phyloP scores from a whole-genome alignment of 345 rosid species.

The Hirschfeldia incana region DNA sequence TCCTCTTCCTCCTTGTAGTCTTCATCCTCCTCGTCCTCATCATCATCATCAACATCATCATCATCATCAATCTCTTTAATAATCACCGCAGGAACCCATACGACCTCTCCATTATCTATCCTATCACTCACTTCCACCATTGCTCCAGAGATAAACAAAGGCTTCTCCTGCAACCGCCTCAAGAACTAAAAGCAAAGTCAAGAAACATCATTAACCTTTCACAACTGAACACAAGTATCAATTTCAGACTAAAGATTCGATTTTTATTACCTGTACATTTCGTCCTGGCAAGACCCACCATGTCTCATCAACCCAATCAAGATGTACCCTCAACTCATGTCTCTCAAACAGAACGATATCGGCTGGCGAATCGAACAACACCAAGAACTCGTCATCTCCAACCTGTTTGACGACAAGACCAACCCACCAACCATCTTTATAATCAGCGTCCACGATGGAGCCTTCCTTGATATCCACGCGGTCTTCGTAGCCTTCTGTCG shows the following conservation, averaged over 20 bases:
- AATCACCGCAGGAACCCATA: slow-evolving; percentile 19
- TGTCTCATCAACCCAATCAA: slow-evolving; percentile 47
- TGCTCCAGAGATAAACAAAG: slow-evolving; percentile 9
- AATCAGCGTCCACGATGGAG: slow-evolving; percentile 45
- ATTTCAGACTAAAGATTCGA: neutral
- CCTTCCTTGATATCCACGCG: slow-evolving; percentile 29
- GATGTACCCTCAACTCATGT: slow-evolving; percentile 44
- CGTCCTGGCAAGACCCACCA: slow-evolving; percentile 43
- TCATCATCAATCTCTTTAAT: slow-evolving; percentile 46
- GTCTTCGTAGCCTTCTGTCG: slow-evolving; percentile 22
- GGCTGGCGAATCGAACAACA: slow-evolving; percentile 53
- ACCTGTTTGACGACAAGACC: slow-evolving; percentile 52
- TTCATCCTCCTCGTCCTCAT: neutral
- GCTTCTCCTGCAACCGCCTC: slow-evolving; percentile 5
- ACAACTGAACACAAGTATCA: neutral
- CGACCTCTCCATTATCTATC: neutral
- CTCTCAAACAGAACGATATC: slow-evolving; percentile 47
- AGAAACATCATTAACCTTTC: neutral
- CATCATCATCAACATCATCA: neutral
- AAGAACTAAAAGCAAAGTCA: neutral
- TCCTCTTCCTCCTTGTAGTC: no score
- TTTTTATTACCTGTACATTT: slow-evolving; percentile 22
- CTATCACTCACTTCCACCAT: slow-evolving; percentile 22
- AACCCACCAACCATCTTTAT: slow-evolving; percentile 51
- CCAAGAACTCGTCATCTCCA: slow-evolving; percentile 34